A percentile compares a stretch with the other conserved stretches of the same genome.
Evolutionary conservation across 225 moss, liverwort and hornwort species (phyloP).

Genomic region (Polytrichum commune): DNA sequence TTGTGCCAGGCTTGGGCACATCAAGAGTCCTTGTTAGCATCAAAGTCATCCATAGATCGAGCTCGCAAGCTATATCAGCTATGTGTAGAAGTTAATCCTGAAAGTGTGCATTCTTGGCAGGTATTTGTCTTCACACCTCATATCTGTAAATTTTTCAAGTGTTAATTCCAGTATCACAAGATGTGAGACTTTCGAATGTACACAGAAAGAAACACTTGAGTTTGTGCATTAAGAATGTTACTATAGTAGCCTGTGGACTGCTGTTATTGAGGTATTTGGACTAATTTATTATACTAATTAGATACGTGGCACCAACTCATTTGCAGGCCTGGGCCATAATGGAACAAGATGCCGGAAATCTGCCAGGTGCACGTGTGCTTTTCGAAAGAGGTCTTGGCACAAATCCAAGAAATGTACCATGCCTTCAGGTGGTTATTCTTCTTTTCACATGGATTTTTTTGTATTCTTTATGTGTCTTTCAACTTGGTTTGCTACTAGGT

Average conservation of each 20-base stretch:
- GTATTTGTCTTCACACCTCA: constrained; percentile 19
- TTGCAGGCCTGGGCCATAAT: constrained; percentile 81
- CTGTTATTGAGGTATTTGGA: not conserved
- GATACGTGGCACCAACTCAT: too few relatives aligned
- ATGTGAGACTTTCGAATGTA: not conserved
- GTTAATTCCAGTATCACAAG: not conserved
- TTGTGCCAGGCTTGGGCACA: constrained; percentile 80
- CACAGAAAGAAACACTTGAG: too few relatives aligned
- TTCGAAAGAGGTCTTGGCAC: constrained; percentile 71
- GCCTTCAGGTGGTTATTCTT: constrained; percentile 68
- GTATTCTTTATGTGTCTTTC: not conserved
- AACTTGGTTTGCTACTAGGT: not conserved
- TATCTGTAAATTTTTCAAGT: too few relatives aligned
- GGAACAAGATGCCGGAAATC: constrained; percentile 63
- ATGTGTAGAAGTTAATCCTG: constrained; percentile 66
- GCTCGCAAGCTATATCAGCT: constrained; percentile 72
- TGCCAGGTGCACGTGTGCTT: constrained; percentile 59
- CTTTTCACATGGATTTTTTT: not conserved
- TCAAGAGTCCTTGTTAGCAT: constrained; percentile 67
- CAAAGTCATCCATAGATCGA: constrained; percentile 42
- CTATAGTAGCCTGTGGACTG: not conserved
- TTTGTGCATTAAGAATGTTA: too few relatives aligned
- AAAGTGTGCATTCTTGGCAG: constrained; percentile 85
- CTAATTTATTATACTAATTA: too few relatives aligned
- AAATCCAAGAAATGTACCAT: constrained; percentile 59